Conservation (phyloP, 306 rosid genomes). For the Quercus agrifolia region DNA sequence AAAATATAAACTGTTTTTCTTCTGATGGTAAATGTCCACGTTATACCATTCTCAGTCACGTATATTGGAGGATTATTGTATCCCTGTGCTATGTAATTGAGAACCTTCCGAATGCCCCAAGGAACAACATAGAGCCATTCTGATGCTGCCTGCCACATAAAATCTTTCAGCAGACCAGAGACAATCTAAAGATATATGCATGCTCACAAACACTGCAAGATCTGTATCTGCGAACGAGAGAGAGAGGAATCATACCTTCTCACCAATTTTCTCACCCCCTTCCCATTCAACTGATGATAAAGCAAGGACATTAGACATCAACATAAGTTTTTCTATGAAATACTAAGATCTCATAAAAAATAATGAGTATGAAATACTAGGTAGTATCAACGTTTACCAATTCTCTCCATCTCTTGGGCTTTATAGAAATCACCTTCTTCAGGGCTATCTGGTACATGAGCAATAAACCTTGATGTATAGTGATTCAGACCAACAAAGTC, state of each 20-base stretch:
- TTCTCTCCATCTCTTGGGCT: slow-evolving; percentile 55
- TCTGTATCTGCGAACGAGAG: background rate
- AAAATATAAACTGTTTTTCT: background rate
- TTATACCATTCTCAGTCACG: slow-evolving; percentile 87
- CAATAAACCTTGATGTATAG: slow-evolving; percentile 83
- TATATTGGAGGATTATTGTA: slow-evolving; percentile 58
- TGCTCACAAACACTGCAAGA: background rate
- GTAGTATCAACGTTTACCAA: slow-evolving; percentile 38
- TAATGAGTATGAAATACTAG: background rate
- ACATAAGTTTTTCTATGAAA: background rate
- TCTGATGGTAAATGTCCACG: background rate
- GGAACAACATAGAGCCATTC: slow-evolving; percentile 98
- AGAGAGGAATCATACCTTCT: slow-evolving; percentile 51
- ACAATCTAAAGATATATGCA: background rate
- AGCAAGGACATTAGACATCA: slow-evolving; percentile 21
- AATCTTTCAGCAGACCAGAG: slow-evolving; percentile 10
- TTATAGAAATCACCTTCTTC: slow-evolving; percentile 43
- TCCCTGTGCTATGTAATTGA: slow-evolving; percentile 59
- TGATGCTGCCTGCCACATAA: slow-evolving; percentile 82
- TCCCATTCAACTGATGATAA: slow-evolving; percentile 71
- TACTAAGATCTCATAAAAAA: slow-evolving; percentile 2
- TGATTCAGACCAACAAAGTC: slow-evolving; percentile 88
- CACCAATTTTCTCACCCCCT: slow-evolving; percentile 79
- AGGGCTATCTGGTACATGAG: slow-evolving; percentile 40
- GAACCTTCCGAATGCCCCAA: slow-evolving; percentile 80